A percentile compares a stretch with the other conserved stretches of the same genome.
Evolutionary conservation across 805 yeast species (phyloP).

Genomic region (Myxozyma geophila): DNA sequence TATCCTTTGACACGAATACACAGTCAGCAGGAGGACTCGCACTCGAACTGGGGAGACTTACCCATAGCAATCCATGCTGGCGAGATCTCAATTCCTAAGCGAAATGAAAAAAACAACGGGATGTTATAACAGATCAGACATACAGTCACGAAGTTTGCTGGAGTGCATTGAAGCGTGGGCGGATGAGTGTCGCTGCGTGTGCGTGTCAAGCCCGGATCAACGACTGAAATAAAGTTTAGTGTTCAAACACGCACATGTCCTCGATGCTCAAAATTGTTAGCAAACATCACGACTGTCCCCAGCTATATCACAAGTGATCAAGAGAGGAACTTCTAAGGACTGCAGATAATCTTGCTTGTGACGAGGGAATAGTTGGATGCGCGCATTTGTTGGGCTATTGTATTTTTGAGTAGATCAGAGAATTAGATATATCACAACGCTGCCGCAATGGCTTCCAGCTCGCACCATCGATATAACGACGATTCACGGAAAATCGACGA

Average conservation of each 20-base stretch:
- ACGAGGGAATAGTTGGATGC: too few species aligned
- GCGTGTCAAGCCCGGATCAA: neutral
- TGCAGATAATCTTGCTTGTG: too few species aligned
- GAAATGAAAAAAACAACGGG: too few species aligned
- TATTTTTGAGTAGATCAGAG: neutral
- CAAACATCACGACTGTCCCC: neutral
- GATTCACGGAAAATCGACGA: slow-evolving; percentile 18
- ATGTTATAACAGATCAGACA: too few species aligned
- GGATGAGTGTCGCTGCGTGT: too few species aligned
- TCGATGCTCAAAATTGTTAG: neutral
- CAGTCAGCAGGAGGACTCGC: neutral
- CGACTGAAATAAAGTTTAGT: slow-evolving; percentile 8
- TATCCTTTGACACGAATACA: slow-evolving; percentile 39
- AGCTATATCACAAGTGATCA: neutral
- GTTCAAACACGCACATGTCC: slow-evolving; percentile 1
- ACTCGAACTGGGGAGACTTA: neutral
- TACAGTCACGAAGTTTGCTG: too few species aligned
- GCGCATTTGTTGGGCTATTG: too few species aligned
- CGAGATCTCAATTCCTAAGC: neutral
- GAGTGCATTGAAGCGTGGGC: too few species aligned
- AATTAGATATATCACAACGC: neutral
- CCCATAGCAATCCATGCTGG: slow-evolving; percentile 13
- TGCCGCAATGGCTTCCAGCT: slow-evolving; percentile 4
- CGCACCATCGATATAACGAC: slow-evolving; percentile 5
- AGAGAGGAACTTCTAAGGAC: too few species aligned